Conservation (phyloP, 2,329 filamentous ascomycete species). For the Talaromyces sp. region DNA sequence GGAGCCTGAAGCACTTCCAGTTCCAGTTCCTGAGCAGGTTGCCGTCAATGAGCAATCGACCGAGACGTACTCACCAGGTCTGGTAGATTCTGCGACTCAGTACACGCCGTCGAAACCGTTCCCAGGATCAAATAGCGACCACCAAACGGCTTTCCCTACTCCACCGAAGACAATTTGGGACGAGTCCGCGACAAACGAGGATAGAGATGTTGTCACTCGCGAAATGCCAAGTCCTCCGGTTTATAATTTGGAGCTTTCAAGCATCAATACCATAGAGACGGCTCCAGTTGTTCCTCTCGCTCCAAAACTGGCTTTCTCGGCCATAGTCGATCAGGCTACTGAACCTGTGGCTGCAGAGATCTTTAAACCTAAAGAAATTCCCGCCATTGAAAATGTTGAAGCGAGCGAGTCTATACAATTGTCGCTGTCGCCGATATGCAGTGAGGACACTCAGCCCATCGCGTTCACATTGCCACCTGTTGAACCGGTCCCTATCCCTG, state of each 20-base stretch:
- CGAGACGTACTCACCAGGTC: slow-evolving; percentile 25
- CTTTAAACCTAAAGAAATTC: slow-evolving; percentile 20
- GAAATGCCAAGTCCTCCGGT: slow-evolving; percentile 24
- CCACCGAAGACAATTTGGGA: slow-evolving; percentile 46
- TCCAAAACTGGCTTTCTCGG: slow-evolving; percentile 30
- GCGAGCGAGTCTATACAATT: slow-evolving; percentile 25
- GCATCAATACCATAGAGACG: slow-evolving; percentile 36
- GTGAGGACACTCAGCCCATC: slow-evolving; percentile 30
- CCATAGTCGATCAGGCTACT: slow-evolving; percentile 14
- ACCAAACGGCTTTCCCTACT: slow-evolving; percentile 34
- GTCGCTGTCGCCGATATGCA: slow-evolving; percentile 32
- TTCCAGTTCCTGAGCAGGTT: not conserved
- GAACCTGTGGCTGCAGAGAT: slow-evolving; percentile 22
- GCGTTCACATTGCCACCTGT: slow-evolving; percentile 24
- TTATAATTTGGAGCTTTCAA: slow-evolving; percentile 33
- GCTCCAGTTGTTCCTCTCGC: slow-evolving; percentile 47
- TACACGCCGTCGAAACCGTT: slow-evolving; percentile 40
- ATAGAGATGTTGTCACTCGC: slow-evolving; percentile 18
- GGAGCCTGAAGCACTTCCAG: slow-evolving; percentile 33
- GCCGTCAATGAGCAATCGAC: not conserved
- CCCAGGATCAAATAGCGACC: slow-evolving; percentile 28
- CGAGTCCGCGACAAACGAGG: slow-evolving; percentile 25
- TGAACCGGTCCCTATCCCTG: slow-evolving; percentile 21
- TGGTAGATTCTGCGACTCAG: slow-evolving; percentile 45
- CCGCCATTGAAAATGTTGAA: slow-evolving; percentile 14